A percentile compares a stretch with the other conserved stretches of the same genome.
Evolutionary conservation across 1,284 basidiomycete species (phyloP).

Genomic region (Irpex sp.): DNA sequence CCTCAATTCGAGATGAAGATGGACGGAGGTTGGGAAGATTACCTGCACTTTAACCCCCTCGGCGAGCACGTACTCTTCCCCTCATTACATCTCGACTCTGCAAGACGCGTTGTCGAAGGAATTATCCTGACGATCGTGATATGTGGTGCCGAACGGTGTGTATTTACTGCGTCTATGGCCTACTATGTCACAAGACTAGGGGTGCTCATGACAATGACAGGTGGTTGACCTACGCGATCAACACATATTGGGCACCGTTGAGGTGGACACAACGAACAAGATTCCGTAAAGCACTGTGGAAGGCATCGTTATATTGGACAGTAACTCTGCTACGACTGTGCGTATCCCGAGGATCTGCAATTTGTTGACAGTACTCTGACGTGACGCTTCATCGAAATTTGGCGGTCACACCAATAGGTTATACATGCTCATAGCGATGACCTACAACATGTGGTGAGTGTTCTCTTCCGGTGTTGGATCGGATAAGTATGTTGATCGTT

Average conservation of each 20-base stretch:
- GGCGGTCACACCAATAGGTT: slow-evolving; percentile 30
- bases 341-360: slow-evolving; percentile 19
- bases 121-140: slow-evolving; percentile 40
- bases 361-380: slow-evolving; percentile 4
- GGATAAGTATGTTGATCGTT: not conserved
- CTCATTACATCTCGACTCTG: slow-evolving; percentile 43
- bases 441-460: slow-evolving; percentile 59
- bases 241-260: slow-evolving; percentile 41
- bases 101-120: slow-evolving; percentile 38
- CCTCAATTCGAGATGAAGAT: slow-evolving; percentile 20
- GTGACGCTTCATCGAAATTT: not conserved
- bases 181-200: no score
- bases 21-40: slow-evolving; percentile 36
- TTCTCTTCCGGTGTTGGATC: not conserved
- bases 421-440: slow-evolving; percentile 71
- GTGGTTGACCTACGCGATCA: slow-evolving; percentile 42
- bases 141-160: slow-evolving; percentile 56
- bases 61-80: slow-evolving; percentile 55
- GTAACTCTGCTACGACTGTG: slow-evolving; percentile 56
- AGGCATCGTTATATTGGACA: slow-evolving; percentile 47
- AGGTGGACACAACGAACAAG: slow-evolving; percentile 33
- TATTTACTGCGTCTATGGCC: not conserved
- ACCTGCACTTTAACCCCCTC: slow-evolving; percentile 50
- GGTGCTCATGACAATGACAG: no score
- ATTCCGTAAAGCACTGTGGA: slow-evolving; percentile 44